Evolutionary conservation across 805 yeast genomes (phyloP).

Genomic region (Lipomyces lipofer): DNA sequence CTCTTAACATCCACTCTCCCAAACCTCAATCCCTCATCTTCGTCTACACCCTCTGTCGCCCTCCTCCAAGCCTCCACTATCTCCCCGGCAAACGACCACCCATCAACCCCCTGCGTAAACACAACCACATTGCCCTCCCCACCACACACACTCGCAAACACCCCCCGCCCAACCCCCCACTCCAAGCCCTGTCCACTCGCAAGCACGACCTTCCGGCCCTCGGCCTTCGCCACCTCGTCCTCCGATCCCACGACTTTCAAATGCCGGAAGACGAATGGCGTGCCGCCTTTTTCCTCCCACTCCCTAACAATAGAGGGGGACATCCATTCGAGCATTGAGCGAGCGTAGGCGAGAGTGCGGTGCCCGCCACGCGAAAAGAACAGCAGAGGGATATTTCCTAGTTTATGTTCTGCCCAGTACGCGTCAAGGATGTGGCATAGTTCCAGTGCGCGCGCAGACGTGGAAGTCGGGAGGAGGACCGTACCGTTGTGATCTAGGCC

Average conservation of each 20-base stretch:
- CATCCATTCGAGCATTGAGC: conserved; percentile 95
- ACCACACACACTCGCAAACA: conserved; percentile 50
- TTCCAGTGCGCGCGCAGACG: conserved; percentile 81
- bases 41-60: conserved; percentile 3
- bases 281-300: conserved; percentile 72
- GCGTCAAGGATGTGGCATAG: conserved; percentile 71
- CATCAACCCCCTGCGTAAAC: conserved; percentile 65
- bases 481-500: conserved; percentile 58
- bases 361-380: conserved; percentile 78
- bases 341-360: conserved; percentile 74
- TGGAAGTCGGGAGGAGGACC: conserved; percentile 76
- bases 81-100: conserved; percentile 50
- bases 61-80: conserved; percentile 42
- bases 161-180: conserved; percentile 55
- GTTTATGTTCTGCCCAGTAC: conserved; percentile 48
- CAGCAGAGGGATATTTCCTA: conserved; percentile 60
- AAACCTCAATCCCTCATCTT: conserved; percentile 8
- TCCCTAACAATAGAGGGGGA: conserved; percentile 78
- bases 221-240: conserved; percentile 46
- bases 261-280: conserved; percentile 77
- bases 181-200: conserved; percentile 68
- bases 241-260: conserved; percentile 57
- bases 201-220: conserved; percentile 63
- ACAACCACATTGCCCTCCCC: conserved; percentile 65
- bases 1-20: conserved; percentile 7